Conservation (phyloP, 768 basidiomycete genomes). For the Leucocoprinus leucothites region DNA sequence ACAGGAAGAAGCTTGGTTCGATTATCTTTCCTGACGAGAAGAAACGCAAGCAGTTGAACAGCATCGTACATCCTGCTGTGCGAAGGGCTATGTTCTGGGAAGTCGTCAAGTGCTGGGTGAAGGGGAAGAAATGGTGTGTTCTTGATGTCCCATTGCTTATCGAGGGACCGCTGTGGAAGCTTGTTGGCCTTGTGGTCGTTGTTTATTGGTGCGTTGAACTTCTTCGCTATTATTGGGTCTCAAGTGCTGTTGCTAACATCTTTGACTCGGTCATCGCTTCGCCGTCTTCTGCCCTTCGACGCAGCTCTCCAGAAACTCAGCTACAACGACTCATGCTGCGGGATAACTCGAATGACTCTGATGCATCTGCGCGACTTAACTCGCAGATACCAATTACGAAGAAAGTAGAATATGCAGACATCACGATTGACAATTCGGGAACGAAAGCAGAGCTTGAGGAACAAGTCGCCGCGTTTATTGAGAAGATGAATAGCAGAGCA, state of each 20-base stretch:
- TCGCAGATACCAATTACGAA: slow-evolving; percentile 78
- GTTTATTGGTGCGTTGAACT: slow-evolving; percentile 76
- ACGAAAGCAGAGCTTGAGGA: slow-evolving; percentile 59
- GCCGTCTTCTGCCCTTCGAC: not conserved
- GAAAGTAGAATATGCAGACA: slow-evolving; percentile 83
- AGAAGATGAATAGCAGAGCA: slow-evolving; percentile 37
- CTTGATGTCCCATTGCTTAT: slow-evolving; percentile 92
- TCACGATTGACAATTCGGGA: slow-evolving; percentile 89
- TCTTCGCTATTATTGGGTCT: not conserved
- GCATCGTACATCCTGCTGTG: slow-evolving; percentile 92
- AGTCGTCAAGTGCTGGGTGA: slow-evolving; percentile 69
- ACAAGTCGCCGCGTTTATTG: slow-evolving; percentile 48
- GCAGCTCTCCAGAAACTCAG: slow-evolving; percentile 80
- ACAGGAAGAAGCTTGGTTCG: slow-evolving; percentile 79
- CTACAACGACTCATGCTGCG: slow-evolving; percentile 78
- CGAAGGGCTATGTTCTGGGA: slow-evolving; percentile 68
- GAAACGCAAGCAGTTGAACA: slow-evolving; percentile 72
- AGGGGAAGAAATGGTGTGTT: slow-evolving; percentile 74
- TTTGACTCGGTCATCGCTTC: not conserved
- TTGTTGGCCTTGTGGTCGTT: slow-evolving; percentile 80
- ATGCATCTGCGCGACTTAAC: slow-evolving; percentile 70
- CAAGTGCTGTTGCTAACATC: not conserved
- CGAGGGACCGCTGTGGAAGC: slow-evolving; percentile 82
- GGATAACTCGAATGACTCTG: slow-evolving; percentile 60
- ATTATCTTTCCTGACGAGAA: slow-evolving; percentile 80